Conservation (phyloP, 2,329 filamentous ascomycete genomes). For the Xylaria sp. region DNA sequence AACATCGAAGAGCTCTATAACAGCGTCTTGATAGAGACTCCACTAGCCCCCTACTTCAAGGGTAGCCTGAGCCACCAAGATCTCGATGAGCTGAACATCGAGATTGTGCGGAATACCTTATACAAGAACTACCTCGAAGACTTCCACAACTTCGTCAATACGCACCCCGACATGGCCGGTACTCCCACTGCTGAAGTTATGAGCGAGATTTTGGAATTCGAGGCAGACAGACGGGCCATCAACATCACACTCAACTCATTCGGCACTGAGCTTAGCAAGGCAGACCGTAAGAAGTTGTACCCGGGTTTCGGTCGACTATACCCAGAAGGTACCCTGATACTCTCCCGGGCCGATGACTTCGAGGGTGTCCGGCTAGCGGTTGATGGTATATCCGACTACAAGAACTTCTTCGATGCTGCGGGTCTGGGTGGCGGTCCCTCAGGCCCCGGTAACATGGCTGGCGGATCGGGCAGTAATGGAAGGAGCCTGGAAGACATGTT, state of each 20-base stretch:
- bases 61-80: conserved; percentile 95
- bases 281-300: conserved; percentile 95
- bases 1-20: conserved; percentile 99
- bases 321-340: conserved; percentile 93
- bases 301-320: conserved; percentile 91
- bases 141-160: conserved; percentile 95
- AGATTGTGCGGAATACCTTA: conserved; percentile 97
- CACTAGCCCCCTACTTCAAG: conserved; percentile 96
- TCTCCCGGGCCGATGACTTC: conserved; percentile 92
- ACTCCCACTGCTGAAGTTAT: conserved; percentile 95
- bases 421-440: conserved; percentile 77
- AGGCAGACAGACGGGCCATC: conserved; percentile 95
- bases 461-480: conserved; percentile 81
- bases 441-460: conserved; percentile 85
- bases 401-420: conserved; percentile 93
- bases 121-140: conserved; percentile 99
- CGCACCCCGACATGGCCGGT: conserved; percentile 83
- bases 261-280: conserved; percentile 93
- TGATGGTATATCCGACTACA: conserved; percentile 93
- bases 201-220: conserved; percentile 95
- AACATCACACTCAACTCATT: conserved; percentile 99
- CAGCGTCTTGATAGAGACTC: conserved; percentile 95
- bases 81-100: conserved; percentile 97
- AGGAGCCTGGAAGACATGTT: conserved; percentile 97
- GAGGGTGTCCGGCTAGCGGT: conserved; percentile 95